phyloP scores from a whole-genome alignment of 352 stramenopile species.

The Globisporangium recalcitrans region DNA sequence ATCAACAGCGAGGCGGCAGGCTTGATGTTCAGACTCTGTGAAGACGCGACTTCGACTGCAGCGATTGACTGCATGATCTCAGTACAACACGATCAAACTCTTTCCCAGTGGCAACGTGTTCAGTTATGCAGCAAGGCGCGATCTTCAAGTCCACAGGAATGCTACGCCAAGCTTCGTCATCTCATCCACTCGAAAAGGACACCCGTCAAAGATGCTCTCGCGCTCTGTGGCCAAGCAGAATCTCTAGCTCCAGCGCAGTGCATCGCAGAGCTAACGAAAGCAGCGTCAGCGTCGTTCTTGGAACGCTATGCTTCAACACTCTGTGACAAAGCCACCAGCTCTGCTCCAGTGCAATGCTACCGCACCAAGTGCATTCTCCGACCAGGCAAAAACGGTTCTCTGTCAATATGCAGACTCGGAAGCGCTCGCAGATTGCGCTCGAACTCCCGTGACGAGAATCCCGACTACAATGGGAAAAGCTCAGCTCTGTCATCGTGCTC shows the following conservation, averaged over 20 bases:
- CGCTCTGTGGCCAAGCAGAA: conserved; percentile 20
- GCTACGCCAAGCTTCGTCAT: conserved; percentile 24
- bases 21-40: conserved; percentile 26
- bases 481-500: conserved; percentile 29
- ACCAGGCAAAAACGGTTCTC: conserved; percentile 31
- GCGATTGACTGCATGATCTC: conserved; percentile 30
- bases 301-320: conserved; percentile 14
- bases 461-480: conserved; percentile 16
- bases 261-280: conserved; percentile 7
- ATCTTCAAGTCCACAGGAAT: conserved; percentile 22
- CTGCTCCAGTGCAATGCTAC: conserved; percentile 36
- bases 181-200: conserved; percentile 25
- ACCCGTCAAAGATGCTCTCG: conserved; percentile 19
- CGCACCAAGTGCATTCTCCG: conserved; percentile 30
- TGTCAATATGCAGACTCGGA: conserved; percentile 33
- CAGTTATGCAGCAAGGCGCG: conserved; percentile 23
- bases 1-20: not conserved
- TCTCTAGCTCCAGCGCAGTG: conserved; percentile 17
- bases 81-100: conserved; percentile 21
- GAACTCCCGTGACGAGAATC: conserved; percentile 20
- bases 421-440: conserved; percentile 31
- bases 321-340: conserved; percentile 23
- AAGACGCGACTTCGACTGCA: conserved; percentile 24
- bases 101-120: conserved; percentile 21
- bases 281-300: not conserved